Evolutionary conservation across 805 yeast species (phyloP).

Genomic region (Starmerella gropengiesseri): DNA sequence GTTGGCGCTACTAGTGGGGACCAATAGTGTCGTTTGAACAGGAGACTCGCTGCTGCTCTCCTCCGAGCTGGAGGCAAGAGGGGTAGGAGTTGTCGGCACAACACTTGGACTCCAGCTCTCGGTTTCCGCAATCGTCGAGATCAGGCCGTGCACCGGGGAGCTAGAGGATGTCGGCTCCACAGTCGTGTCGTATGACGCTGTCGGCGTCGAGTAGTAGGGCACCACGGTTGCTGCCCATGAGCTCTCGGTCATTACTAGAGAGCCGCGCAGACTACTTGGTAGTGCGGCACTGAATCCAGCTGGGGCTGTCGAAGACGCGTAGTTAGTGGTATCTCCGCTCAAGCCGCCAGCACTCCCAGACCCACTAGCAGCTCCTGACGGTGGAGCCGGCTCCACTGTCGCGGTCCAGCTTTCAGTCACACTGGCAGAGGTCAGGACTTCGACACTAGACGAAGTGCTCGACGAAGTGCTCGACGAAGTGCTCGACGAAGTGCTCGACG

Average conservation of each 20-base stretch:
- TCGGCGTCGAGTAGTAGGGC: neutral
- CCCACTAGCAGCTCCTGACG: neutral
- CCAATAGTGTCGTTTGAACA: no score
- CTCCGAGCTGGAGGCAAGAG: no score
- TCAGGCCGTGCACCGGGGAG: constrained; percentile 4
- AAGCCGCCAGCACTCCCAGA: no score
- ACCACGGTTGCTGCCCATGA: neutral
- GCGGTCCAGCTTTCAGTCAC: neutral
- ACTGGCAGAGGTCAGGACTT: neutral
- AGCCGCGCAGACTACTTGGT: neutral
- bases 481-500: neutral
- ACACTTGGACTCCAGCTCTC: constrained; percentile 23
- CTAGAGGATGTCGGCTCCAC: neutral
- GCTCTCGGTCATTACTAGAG: neutral
- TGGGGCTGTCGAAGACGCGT: neutral
- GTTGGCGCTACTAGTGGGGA: no score
- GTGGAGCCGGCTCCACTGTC: neutral
- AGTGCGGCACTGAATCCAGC: no score
- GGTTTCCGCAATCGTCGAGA: constrained; percentile 24
- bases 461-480: neutral
- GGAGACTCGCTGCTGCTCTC: no score
- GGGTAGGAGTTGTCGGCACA: constrained; percentile 23
- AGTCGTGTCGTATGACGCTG: neutral
- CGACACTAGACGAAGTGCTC: neutral
- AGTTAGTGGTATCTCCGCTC: no score